These are phyloP conservation scores for Clarireedia homoeocarpa DNA, from an alignment of 2,329 filamentous ascomycete genomes.

Conservation along the genomic window DNA sequence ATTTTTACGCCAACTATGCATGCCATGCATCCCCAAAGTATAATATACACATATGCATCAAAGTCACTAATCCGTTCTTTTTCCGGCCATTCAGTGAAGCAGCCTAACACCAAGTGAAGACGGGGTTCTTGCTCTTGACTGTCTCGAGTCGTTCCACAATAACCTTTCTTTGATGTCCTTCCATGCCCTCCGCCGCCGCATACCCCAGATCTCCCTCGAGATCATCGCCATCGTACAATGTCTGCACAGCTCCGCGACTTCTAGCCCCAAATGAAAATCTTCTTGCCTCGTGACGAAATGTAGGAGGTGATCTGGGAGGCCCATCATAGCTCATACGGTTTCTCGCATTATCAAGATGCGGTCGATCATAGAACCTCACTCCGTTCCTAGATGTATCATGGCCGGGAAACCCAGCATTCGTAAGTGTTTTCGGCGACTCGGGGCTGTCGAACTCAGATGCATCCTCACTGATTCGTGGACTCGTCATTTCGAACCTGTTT, in stretches of 20 bases:
- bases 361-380: conserved; percentile 25
- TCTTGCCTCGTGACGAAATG: conserved; percentile 16
- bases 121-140: conserved; percentile 89
- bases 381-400: conserved; percentile 16
- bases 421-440: conserved; percentile 14
- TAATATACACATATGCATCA: conserved; percentile 4
- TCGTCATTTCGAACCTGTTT: conserved; percentile 63
- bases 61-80: background rate
- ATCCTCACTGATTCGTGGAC: conserved; percentile 29
- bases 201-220: conserved; percentile 91
- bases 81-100: conserved; percentile 1
- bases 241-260: conserved; percentile 27
- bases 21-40: background rate
- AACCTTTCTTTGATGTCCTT: conserved; percentile 83
- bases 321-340: conserved; percentile 30
- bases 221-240: conserved; percentile 60
- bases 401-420: conserved; percentile 10
- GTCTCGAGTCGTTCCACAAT: conserved; percentile 95
- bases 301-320: conserved; percentile 20
- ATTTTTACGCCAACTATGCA: conserved; percentile 4
- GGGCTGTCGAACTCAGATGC: conserved; percentile 14
- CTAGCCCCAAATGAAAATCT: conserved; percentile 34
- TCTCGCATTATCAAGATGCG: conserved; percentile 20
- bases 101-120: conserved; percentile 89
- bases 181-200: conserved; percentile 87